These are phyloP conservation scores for Rosa multiflora DNA, from an alignment of 306 rosid genomes.

Conservation along the genomic window DNA sequence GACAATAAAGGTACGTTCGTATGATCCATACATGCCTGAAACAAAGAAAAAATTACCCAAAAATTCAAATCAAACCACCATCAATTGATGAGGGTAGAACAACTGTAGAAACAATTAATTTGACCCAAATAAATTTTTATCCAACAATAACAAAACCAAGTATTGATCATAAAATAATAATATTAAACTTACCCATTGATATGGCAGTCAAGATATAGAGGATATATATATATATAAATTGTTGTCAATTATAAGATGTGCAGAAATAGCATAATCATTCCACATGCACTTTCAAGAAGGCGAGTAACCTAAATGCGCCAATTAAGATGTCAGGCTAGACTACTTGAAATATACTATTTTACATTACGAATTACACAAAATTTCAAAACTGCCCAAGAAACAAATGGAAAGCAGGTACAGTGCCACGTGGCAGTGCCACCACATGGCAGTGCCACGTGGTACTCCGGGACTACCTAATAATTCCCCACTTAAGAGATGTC, in stretches of 20 bases:
- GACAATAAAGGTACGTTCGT: no score
- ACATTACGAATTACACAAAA: neutral
- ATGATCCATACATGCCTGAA: no score
- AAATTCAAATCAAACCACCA: no score
- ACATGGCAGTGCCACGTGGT: no score
- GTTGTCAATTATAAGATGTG: constrained; percentile 52
- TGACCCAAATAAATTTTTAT: neutral
- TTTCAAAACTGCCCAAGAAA: neutral
- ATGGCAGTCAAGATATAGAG: constrained; percentile 81
- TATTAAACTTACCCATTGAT: no score
- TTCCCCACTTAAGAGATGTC: neutral
- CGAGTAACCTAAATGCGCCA: constrained; percentile 54
- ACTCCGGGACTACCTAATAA: no score
- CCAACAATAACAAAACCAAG: neutral
- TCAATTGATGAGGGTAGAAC: no score
- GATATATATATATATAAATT: constrained; percentile 40
- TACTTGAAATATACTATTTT: constrained; percentile 13
- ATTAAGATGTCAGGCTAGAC: constrained; percentile 21
- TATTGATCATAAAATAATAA: neutral
- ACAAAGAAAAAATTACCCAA: no score
- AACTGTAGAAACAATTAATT: neutral
- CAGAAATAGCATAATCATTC: constrained; percentile 34
- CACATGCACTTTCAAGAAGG: constrained; percentile 49
- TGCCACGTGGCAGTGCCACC: no score
- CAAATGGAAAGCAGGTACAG: neutral